phyloP scores from a whole-genome alignment of 1,139 yeast genomes.

The Magnusiomyces clavatus region DNA sequence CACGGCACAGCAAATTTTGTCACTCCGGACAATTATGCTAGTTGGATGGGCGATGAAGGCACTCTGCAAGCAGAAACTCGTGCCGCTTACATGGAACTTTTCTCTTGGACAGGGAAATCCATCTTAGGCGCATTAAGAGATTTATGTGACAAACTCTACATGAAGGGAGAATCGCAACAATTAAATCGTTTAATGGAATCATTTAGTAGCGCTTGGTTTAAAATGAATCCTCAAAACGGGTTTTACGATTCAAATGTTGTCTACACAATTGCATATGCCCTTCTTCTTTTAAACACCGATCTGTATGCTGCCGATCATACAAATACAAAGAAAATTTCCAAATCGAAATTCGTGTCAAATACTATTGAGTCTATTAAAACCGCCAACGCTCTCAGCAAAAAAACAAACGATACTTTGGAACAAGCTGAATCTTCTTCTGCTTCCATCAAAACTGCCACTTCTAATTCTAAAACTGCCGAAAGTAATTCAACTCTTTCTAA shows the following conservation, averaged over 20 bases:
- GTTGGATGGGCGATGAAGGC: slow-evolving; percentile 28
- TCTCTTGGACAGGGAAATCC: slow-evolving; percentile 25
- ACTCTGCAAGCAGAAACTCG: slow-evolving; percentile 18
- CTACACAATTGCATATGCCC: slow-evolving; percentile 64
- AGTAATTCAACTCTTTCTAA: neutral
- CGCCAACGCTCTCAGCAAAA: neutral
- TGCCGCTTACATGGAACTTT: slow-evolving; percentile 26
- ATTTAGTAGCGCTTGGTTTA: slow-evolving; percentile 60
- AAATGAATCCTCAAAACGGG: slow-evolving; percentile 38
- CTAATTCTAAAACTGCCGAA: neutral
- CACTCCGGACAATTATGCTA: slow-evolving; percentile 25
- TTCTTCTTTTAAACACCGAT: slow-evolving; percentile 54
- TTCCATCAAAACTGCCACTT: neutral
- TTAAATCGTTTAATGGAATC: slow-evolving; percentile 66
- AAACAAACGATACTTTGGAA: neutral
- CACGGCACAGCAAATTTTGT: slow-evolving; percentile 20
- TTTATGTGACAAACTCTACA: slow-evolving; percentile 56
- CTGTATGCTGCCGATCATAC: slow-evolving; percentile 31
- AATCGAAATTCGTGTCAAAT: slow-evolving; percentile 25
- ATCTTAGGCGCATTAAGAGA: slow-evolving; percentile 46
- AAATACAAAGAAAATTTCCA: slow-evolving; percentile 32
- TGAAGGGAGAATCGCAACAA: slow-evolving; percentile 78
- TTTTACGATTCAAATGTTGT: slow-evolving; percentile 56
- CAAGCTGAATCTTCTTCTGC: neutral
- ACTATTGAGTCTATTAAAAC: slow-evolving; percentile 23